phyloP scores from a whole-genome alignment of 1,139 yeast genomes.

The Blastobotrys illinoisensis region DNA sequence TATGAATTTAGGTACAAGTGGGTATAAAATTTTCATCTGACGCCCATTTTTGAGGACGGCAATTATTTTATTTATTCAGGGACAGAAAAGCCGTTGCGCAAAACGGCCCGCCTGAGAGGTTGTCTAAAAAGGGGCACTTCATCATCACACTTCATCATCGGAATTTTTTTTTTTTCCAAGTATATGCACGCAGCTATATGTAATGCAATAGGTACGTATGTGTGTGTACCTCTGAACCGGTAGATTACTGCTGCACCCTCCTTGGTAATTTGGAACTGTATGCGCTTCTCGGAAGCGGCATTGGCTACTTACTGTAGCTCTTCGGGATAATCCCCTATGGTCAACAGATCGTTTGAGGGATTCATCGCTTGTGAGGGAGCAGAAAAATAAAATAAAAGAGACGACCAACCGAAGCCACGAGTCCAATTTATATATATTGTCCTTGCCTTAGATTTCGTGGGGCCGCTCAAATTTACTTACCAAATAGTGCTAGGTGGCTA shows the following conservation, averaged over 20 bases:
- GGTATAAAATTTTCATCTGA: background rate
- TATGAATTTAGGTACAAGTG: no score
- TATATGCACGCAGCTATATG: background rate
- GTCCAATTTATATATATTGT: no score
- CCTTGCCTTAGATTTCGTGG: no score
- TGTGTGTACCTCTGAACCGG: background rate
- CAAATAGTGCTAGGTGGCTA: no score
- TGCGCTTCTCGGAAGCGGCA: constrained; percentile 1
- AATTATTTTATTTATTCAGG: background rate
- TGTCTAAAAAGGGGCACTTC: background rate
- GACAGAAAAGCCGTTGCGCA: background rate
- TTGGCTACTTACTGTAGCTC: no score
- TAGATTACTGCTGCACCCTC: background rate
- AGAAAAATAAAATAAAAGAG: background rate
- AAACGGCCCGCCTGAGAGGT: background rate
- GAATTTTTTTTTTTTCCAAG: background rate
- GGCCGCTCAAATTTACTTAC: no score
- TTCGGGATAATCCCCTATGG: background rate
- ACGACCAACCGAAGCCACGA: background rate
- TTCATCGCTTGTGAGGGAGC: background rate
- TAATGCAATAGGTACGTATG: background rate
- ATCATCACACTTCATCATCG: background rate
- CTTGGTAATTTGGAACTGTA: background rate
- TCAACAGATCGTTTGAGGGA: background rate
- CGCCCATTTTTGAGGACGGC: background rate